Conservation (phyloP, 805 yeast species). For the Candida insectorum region DNA sequence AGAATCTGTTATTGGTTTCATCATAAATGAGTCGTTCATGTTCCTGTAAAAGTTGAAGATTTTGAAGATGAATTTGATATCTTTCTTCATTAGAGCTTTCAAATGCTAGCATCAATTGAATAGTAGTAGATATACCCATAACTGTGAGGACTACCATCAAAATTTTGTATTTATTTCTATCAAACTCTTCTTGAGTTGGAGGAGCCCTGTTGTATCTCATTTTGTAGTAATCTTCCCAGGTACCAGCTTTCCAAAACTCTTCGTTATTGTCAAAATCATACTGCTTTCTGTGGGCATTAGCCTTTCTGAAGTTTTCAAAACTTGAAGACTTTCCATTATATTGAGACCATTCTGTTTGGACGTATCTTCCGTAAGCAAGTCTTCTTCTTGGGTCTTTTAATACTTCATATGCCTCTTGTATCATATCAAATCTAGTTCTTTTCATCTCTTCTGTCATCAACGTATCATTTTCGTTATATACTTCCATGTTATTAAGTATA, state of each 20-base stretch:
- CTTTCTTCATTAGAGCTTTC: constrained; percentile 30
- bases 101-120: constrained; percentile 36
- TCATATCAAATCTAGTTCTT: constrained; percentile 26
- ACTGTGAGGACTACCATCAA: constrained; percentile 32
- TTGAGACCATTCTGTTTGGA: constrained; percentile 24
- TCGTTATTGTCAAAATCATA: constrained; percentile 33
- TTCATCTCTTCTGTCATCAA: constrained; percentile 30
- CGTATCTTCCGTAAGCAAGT: constrained; percentile 24
- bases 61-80: constrained; percentile 21
- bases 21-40: constrained; percentile 18
- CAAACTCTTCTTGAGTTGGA: constrained; percentile 39
- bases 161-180: constrained; percentile 42
- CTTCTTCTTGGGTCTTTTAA: constrained; percentile 50
- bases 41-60: constrained; percentile 27
- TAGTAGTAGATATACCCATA: constrained; percentile 25
- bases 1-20: constrained; percentile 23
- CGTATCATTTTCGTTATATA: constrained; percentile 25
- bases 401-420: constrained; percentile 37
- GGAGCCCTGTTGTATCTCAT: constrained; percentile 35
- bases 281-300: constrained; percentile 34
- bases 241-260: constrained; percentile 58
- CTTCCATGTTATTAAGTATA: constrained; percentile 24
- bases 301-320: constrained; percentile 34
- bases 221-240: constrained; percentile 60
- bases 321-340: constrained; percentile 8